Conservation (phyloP, 345 rosid genomes). For the Salix arbutifolia region DNA sequence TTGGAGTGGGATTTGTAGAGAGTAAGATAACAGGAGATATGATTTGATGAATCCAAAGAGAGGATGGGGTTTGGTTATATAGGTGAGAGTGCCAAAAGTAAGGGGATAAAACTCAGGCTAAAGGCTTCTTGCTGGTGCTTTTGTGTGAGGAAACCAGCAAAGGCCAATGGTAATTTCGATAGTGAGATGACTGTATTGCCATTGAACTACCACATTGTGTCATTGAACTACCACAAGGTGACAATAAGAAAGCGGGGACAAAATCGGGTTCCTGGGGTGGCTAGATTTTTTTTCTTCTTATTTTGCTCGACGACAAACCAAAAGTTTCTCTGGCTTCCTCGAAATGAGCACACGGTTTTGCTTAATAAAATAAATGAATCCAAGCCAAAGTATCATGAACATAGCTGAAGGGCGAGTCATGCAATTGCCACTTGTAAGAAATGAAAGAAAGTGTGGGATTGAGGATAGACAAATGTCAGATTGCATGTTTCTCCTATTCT, state of each 20-base stretch:
- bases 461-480: not conserved
- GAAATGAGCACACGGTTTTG: not conserved
- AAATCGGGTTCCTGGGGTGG: too few relatives aligned
- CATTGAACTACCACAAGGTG: too few relatives aligned
- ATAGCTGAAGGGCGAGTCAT: not conserved
- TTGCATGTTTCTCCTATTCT: not conserved
- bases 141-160: not conserved
- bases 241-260: too few relatives aligned
- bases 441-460: not conserved
- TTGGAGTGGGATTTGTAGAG: too few relatives aligned
- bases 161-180: not conserved
- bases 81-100: too few relatives aligned
- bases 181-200: too few relatives aligned
- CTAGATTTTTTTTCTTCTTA: not conserved
- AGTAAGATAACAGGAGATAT: too few relatives aligned
- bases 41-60: too few relatives aligned
- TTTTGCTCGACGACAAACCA: not conserved
- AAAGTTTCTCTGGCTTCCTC: not conserved
- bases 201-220: too few relatives aligned
- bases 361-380: not conserved
- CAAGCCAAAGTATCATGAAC: not conserved
- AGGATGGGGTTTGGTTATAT: too few relatives aligned
- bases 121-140: too few relatives aligned
- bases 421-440: not conserved
- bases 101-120: too few relatives aligned